Percentiles rank a stretch among this genome's conserved stretches.
Conservation (phyloP, 140 eudicot species). For the Anethum foeniculum region DNA sequence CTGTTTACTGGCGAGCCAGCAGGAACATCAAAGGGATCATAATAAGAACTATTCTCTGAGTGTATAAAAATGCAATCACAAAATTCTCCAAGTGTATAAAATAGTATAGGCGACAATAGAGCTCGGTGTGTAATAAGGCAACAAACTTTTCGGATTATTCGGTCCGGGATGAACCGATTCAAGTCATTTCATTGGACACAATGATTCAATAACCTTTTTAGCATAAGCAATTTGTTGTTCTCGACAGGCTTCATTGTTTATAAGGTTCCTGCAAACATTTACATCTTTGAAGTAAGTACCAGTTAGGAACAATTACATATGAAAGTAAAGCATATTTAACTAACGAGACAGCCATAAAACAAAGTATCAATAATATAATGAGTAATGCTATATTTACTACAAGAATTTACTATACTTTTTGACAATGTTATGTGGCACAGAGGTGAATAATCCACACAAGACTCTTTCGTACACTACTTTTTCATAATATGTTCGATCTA, state of each 20-base stretch:
- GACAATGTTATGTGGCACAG: neutral
- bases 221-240: slow-evolving; percentile 52
- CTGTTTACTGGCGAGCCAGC: too few species aligned
- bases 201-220: slow-evolving; percentile 39
- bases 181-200: slow-evolving; percentile 30
- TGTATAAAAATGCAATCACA: neutral
- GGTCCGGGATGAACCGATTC: neutral
- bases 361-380: neutral
- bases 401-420: neutral
- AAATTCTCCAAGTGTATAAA: slow-evolving; percentile 18
- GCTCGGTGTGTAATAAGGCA: slow-evolving; percentile 41
- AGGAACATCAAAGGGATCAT: too few species aligned
- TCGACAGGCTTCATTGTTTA: slow-evolving; percentile 39
- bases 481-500: too few species aligned
- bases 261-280: slow-evolving; percentile 44
- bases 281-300: slow-evolving; percentile 1
- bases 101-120: slow-evolving; percentile 58
- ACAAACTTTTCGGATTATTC: neutral
- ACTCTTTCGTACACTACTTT: neutral
- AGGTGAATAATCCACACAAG: neutral
- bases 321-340: neutral
- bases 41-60: too few species aligned
- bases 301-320: neutral
- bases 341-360: neutral
- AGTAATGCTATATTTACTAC: neutral